Percentiles rank a stretch among this genome's conserved stretches.
Conservation (phyloP, 768 basidiomycete species). For the Multifurca ochricompacta region DNA sequence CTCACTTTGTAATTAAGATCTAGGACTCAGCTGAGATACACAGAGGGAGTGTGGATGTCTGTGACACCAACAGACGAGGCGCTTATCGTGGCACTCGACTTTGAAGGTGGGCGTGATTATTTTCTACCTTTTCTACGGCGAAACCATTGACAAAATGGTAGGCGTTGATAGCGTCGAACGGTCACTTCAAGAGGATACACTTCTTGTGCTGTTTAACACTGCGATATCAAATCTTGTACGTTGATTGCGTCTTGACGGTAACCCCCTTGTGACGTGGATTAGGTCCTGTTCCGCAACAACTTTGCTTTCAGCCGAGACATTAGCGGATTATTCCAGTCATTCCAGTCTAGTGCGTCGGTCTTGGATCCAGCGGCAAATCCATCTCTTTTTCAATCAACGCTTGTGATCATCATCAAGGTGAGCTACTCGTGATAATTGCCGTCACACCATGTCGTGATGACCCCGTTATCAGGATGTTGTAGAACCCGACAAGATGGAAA, state of each 20-base stretch:
- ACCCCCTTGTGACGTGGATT: background rate
- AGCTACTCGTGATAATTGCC: background rate
- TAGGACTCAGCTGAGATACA: background rate
- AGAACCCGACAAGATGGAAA: constrained; percentile 51
- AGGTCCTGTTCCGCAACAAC: constrained; percentile 62
- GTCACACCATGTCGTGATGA: background rate
- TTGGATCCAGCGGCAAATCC: constrained; percentile 55
- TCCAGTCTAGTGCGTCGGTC: constrained; percentile 49
- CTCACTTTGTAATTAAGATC: too few species aligned
- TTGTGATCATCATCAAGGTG: constrained; percentile 62
- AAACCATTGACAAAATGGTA: constrained; percentile 10
- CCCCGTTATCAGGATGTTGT: constrained; percentile 46
- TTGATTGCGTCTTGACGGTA: background rate
- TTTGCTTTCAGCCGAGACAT: constrained; percentile 56
- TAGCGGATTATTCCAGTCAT: constrained; percentile 52
- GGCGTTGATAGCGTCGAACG: constrained; percentile 61
- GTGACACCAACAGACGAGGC: constrained; percentile 50
- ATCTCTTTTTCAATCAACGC: constrained; percentile 47
- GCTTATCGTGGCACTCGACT: constrained; percentile 53
- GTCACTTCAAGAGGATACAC: constrained; percentile 53
- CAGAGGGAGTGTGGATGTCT: constrained; percentile 61
- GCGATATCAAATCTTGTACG: constrained; percentile 54
- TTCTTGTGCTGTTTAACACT: constrained; percentile 57
- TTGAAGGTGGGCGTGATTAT: constrained; percentile 40
- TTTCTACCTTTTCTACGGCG: background rate